A percentile compares a stretch with the other conserved stretches of the same genome.
Evolutionary conservation across 495 filamentous ascomycete genomes (phyloP).

Genomic region (Penicillium samsonianum): DNA sequence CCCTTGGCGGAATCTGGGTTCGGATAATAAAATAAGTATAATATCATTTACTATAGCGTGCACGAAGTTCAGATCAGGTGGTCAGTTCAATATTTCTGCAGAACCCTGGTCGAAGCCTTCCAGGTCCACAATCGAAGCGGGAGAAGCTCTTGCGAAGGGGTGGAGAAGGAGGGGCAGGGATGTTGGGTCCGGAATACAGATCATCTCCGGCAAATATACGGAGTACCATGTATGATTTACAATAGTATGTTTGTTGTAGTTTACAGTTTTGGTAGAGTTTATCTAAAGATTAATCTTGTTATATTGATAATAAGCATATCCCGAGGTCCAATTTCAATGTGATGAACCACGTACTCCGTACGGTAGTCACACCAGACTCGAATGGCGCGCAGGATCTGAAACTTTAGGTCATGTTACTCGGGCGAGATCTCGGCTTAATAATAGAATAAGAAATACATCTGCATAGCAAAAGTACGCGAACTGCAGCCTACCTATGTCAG

Average conservation of each 20-base stretch:
- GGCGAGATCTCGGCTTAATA: slow-evolving; percentile 13
- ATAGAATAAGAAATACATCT: background rate
- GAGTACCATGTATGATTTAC: background rate
- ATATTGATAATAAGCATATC: background rate
- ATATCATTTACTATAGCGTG: background rate
- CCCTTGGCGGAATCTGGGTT: slow-evolving; percentile 7
- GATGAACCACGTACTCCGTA: too few relatives aligned
- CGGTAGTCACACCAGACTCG: background rate
- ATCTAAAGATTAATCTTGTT: too few relatives aligned
- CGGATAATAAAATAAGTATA: background rate
- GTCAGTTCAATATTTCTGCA: slow-evolving; percentile 36
- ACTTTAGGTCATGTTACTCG: slow-evolving; percentile 13
- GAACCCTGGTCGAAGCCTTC: slow-evolving; percentile 37
- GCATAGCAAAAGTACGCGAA: slow-evolving; percentile 8
- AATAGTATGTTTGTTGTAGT: too few relatives aligned
- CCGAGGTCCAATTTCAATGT: background rate
- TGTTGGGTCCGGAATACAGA: slow-evolving; percentile 16
- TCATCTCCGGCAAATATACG: slow-evolving; percentile 10
- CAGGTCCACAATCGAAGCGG: slow-evolving; percentile 54
- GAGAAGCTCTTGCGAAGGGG: slow-evolving; percentile 46
- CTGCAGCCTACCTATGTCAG: slow-evolving; percentile 9
- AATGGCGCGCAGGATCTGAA: slow-evolving; percentile 13
- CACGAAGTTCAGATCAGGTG: slow-evolving; percentile 17
- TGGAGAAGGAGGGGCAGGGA: slow-evolving; percentile 33
- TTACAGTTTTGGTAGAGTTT: background rate